Evolutionary conservation across 2,329 filamentous ascomycete genomes (phyloP), one percentile per base, ranked within the genome.

Genomic region (Colletotrichum tamarilloi): DNA sequence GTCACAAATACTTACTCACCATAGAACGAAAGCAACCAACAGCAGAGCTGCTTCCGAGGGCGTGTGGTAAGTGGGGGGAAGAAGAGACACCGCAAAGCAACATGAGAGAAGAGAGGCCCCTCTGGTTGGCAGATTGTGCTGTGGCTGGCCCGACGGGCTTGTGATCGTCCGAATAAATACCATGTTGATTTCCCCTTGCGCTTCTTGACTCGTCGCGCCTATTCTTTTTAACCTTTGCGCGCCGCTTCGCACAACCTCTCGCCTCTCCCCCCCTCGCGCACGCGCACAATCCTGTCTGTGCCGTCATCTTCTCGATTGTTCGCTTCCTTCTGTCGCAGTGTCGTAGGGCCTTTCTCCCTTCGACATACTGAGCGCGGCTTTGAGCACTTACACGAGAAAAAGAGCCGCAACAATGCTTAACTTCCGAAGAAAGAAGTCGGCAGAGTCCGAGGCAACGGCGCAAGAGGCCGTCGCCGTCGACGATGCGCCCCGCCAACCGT

Each of bases 141-240:
- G 28, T 62, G 30, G 35, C 52, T 67, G 8, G 42, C 52, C 62
- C 38, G 56, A 67, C 55, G 65, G 7, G 64, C 38, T 53, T 59
- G 42, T 63, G 30, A 64, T 72, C 65, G 66, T 72, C 69, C 59
- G 59, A 69, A 72, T 68, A 72, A 58, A 72, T 64, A 38, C 63
- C 26, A 22, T 46, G n/a, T 53, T 24, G 12, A n/a, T 35, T 6
- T 24, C 5, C 32, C 16, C n/a, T 35, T 35, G 6, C 11, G 22
- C 24, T 16, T 28, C 46, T 16, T 67, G 56, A 19, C 62, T 71
- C 62, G 55, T 22, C 19, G 16, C 26, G 24, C 24, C 35, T 38
- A 14, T n/a, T 38, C 30, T 42, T 16, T 46, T 28, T 16, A 49
- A 49, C 42, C 42, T 49, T 49, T 22, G 42, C 42, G 42, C 42